Base-by-base conservation (phyloP, 108 stramenopile genomes). In the Asterionellopsis glacialis region DNA sequence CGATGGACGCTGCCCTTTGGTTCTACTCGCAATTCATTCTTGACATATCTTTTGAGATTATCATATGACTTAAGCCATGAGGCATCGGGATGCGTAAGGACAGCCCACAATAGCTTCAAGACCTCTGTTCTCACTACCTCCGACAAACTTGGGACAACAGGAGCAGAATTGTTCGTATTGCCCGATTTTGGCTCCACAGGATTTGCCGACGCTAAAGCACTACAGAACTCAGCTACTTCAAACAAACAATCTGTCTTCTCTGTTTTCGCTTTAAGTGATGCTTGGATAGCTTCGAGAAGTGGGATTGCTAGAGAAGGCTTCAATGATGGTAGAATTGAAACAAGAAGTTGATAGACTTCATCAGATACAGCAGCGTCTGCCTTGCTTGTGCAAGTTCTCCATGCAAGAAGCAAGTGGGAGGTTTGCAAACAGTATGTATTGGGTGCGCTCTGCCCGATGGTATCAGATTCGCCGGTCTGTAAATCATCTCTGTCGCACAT, bases 171-270 rank as follows among this genome's bases (percentile, higher is more conserved):
- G 7, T 51, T 28, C 21, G 74, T 69, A 12, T 51, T 47, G 24
- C 69, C 67, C n/a, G 43, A 55, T 1, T 52, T 68, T 49, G 54
- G 51, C 33, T 78, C 64, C 3, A 45, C 42, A 15, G 63, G 50
- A 16, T 47, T 70, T 25, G 59, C 81, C 39, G 63, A 57, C 33
- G 87, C 90, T 61, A 94, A 63, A 11, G 82, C 77, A 16, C 70
- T 67, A 56, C 89, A 88, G 62, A 94, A 94, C 41, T 87, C 88
- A 13, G 75, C 84, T 0, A 91, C 93, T 66, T 91, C 88, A 38
- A 63, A 63, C 44, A 91, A 69, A 60, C 74, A 69, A 61, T 86
- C 76, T 9, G 63, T 53, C 45, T 69, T 77, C 48, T 77, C 75
- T 7, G 62, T 65, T 21, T 58, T 51, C 28, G 64, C 57, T 4